These are phyloP conservation scores for Ophiocordyceps australis DNA, from an alignment of 2,329 filamentous ascomycete genomes.

Conservation along the genomic window DNA sequence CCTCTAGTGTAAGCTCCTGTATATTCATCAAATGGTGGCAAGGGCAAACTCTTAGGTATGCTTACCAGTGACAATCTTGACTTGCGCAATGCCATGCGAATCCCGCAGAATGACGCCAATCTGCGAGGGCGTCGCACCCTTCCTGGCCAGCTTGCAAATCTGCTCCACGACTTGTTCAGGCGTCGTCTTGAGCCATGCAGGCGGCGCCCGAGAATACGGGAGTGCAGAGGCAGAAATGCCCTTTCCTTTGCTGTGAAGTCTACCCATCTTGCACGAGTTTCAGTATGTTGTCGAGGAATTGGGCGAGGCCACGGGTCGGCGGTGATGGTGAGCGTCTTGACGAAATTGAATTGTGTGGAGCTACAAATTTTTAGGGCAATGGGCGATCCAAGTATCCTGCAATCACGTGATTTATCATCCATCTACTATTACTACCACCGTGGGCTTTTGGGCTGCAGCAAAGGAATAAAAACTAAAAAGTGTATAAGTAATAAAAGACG, in stretches of 20 bases:
- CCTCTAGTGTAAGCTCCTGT: too few species aligned
- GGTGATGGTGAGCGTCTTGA: conserved; percentile 12
- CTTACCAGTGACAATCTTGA: conserved; percentile 93
- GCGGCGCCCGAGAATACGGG: conserved; percentile 87
- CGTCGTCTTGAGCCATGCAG: conserved; percentile 96
- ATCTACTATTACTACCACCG: too few species aligned
- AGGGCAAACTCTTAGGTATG: conserved; percentile 5
- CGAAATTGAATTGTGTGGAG: conserved; percentile 17
- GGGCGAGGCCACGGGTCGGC: too few species aligned
- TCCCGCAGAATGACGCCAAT: conserved; percentile 98
- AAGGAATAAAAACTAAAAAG: too few species aligned
- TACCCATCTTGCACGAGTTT: conserved; percentile 57
- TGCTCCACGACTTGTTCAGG: conserved; percentile 97
- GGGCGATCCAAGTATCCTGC: too few species aligned
- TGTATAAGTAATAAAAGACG: too few species aligned
- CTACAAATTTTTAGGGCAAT: conserved; percentile 22
- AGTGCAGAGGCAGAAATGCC: conserved; percentile 91
- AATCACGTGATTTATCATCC: too few species aligned
- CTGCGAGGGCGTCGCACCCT: conserved; percentile 96
- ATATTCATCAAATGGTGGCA: too few species aligned
- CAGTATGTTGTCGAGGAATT: conserved; percentile 17
- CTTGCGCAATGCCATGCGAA: conserved; percentile 93
- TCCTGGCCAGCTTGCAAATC: conserved; percentile 97
- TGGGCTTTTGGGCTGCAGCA: too few species aligned
- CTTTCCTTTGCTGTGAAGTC: conserved; percentile 99